Percentiles rank a stretch among this genome's conserved stretches.
Evolutionary conservation across 306 rosid species (phyloP).

Genomic region (Albizia julibrissin): DNA sequence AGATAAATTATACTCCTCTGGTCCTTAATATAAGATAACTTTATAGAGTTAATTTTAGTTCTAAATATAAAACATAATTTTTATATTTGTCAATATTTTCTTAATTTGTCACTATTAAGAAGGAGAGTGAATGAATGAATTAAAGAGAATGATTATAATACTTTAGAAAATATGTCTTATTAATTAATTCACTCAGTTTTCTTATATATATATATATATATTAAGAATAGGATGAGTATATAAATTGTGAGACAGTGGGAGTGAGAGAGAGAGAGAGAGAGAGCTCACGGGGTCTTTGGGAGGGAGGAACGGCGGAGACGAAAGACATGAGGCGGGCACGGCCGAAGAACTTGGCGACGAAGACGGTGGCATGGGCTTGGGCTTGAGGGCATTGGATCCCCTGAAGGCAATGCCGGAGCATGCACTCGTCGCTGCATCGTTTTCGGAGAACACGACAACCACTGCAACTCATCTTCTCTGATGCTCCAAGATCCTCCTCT

Average conservation of each 20-base stretch:
- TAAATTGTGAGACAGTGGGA: too few species aligned
- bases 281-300: constrained; percentile 53
- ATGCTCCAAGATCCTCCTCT: background rate
- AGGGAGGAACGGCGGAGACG: constrained; percentile 54
- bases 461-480: constrained; percentile 64
- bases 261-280: background rate
- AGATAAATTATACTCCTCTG: too few species aligned
- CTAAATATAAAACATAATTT: too few species aligned
- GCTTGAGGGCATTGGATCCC: constrained; percentile 61
- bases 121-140: fast-evolving
- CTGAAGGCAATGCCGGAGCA: constrained; percentile 54
- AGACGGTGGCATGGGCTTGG: constrained; percentile 67
- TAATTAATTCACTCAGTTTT: too few species aligned
- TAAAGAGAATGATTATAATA: too few species aligned
- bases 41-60: too few species aligned
- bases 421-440: constrained; percentile 70
- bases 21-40: too few species aligned
- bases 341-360: constrained; percentile 79
- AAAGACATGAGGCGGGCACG: constrained; percentile 80
- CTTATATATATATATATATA: too few species aligned
- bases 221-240: too few species aligned
- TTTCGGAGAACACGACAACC: constrained; percentile 78
- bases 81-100: too few species aligned
- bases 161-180: too few species aligned
- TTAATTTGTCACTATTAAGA: too few species aligned